phyloP scores from a whole-genome alignment of 2,329 filamentous ascomycete species.

The Neoarthrinium moseri region DNA sequence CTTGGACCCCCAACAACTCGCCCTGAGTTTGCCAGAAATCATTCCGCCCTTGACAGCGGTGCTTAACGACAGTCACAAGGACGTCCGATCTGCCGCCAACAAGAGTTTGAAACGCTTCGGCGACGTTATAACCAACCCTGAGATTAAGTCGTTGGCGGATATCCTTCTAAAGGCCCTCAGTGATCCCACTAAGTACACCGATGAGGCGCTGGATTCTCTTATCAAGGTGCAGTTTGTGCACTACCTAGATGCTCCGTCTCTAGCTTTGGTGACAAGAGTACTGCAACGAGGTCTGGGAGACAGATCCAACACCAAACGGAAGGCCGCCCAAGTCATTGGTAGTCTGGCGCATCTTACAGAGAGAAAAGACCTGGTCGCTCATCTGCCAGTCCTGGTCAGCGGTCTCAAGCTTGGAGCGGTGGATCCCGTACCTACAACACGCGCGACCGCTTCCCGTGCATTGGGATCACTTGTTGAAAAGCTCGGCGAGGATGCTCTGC shows the following conservation, averaged over 20 bases:
- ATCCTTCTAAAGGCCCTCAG: slow-evolving; percentile 94
- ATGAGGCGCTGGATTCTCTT: slow-evolving; percentile 86
- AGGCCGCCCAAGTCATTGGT: slow-evolving; percentile 95
- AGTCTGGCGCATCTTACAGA: slow-evolving; percentile 96
- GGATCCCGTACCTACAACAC: slow-evolving; percentile 93
- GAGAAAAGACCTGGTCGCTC: slow-evolving; percentile 86
- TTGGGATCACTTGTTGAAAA: slow-evolving; percentile 97
- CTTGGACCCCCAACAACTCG: slow-evolving; percentile 91
- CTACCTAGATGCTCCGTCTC: slow-evolving; percentile 94
- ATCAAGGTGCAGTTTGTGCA: slow-evolving; percentile 99
- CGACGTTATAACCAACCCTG: slow-evolving; percentile 96
- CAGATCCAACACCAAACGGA: slow-evolving; percentile 91
- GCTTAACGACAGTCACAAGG: slow-evolving; percentile 96
- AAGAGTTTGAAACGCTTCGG: slow-evolving; percentile 96
- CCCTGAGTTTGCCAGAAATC: slow-evolving; percentile 89
- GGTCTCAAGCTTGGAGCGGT: slow-evolving; percentile 87
- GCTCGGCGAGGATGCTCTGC: slow-evolving; percentile 91
- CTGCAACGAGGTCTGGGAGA: slow-evolving; percentile 89
- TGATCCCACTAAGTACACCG: slow-evolving; percentile 95
- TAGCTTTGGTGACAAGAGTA: slow-evolving; percentile 93
- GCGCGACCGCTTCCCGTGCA: slow-evolving; percentile 93
- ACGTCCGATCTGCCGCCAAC: slow-evolving; percentile 89
- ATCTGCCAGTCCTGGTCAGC: slow-evolving; percentile 88
- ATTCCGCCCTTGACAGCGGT: slow-evolving; percentile 94
- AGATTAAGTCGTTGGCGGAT: slow-evolving; percentile 89